Evolutionary conservation across 2,329 filamentous ascomycete genomes (phyloP), one percentile per base, ranked within the genome.

Genomic region (Onygenales sp.): DNA sequence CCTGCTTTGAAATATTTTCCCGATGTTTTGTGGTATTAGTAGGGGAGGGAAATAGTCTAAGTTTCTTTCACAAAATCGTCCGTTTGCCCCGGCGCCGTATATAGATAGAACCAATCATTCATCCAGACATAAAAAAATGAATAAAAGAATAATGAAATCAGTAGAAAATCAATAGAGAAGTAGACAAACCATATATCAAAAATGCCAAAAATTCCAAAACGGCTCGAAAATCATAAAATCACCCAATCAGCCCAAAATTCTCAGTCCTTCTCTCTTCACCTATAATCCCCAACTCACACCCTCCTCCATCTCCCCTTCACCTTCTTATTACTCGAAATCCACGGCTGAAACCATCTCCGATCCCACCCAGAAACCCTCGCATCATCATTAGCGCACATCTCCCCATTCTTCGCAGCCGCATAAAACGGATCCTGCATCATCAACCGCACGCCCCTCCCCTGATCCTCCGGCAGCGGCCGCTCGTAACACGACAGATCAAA

Each of bases 401-500:
- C 11, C 53, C 31, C 59, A 5, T 58, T 57, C 7, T 56, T 47
- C 4, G 53, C 55, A 11, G 66, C 44, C 14, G 55, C 54, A 54
- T 55, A 59, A 35, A 67, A 66, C 0, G 63, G 59, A 54, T 64
- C 60, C 57, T 73, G 70, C 27, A 59, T 64, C 53, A 69, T 64
- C 50, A 72, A 51, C 52, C 64, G 68, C 7, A 67, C 65, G 3
- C 64, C 64, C 13, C 60, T 63, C 8, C 61, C 64, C 21, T 59
- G 58, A 47, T 69, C 64, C 50, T 64, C 63, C 2, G 59, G 58
- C 41, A 68, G 62, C 1, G 72, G 72, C 5, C 73, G 67, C 55
- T 75, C 73, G 57, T 75, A 75, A 3, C 72, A 72, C 5, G 71
- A 70, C 45, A 75, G 57, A 21, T 68, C 65, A 21, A 74, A 55